Evolutionary conservation across 2,329 filamentous ascomycete species (phyloP), one percentile per base, ranked within the genome.

Genomic region (Colletotrichum ledebouriae): DNA sequence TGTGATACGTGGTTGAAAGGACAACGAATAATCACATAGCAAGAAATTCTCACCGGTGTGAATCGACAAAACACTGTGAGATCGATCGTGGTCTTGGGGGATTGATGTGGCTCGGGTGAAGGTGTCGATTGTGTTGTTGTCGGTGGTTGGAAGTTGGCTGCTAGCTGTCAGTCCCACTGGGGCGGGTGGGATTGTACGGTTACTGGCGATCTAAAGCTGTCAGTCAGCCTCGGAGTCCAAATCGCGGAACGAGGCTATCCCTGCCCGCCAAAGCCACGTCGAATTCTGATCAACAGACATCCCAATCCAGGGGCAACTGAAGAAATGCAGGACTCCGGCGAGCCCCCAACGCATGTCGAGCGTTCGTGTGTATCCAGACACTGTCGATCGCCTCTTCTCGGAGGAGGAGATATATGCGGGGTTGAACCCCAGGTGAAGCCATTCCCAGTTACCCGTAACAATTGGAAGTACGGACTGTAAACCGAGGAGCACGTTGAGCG

Each of bases 161-260:
- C 46, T 56, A 52, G 65, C n/a, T 65, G 61, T 53, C 49, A 64
- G 64, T 68, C 61, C 65, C 65, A 68, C 65, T 65, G 50, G 46
- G 37, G 34, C 39, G 22, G 61, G 55, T 47, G 47, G 61, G 50
- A 64, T 55, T 42, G n/a, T 22, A 59, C 42, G 41, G 56, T 55
- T 46, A 63, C 49, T 59, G 70, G 64, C 60, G 68, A 71, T 71
- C 68, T 52, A 42, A 69, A 53, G 70, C 70, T 68, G 70, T 71
- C 70, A 71, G 70, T 69, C 70, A 71, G 70, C 70, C 70, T 71
- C 68, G 60, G 44, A 57, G 59, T 47, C 2, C 37, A 39, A 61
- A 33, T 37, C 12, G 47, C 46, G 29, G 42, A 53, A 47, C 68
- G 64, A 71, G 70, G 70, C 70, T 69, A 71, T 71, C 70, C 70